Percentiles rank a stretch among this genome's conserved stretches.
These are phyloP conservation scores for Lactarius evosmus DNA, from an alignment of 768 basidiomycete species.

Conservation along the genomic window DNA sequence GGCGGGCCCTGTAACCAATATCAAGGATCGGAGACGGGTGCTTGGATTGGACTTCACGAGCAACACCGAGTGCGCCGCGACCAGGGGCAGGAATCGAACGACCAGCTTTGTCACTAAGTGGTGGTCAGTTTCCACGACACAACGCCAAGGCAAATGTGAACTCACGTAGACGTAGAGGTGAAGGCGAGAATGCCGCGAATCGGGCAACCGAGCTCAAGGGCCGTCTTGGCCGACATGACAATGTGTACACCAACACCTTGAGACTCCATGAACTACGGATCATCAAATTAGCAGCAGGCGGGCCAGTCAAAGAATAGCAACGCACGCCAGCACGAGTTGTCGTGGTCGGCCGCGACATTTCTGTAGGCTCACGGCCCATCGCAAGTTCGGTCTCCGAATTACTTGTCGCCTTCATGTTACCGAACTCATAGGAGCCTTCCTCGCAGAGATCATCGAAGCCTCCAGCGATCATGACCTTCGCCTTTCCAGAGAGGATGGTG, in stretches of 20 bases:
- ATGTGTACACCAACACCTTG: constrained; percentile 97
- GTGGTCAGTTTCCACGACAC: constrained; percentile 7
- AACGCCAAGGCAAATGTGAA: constrained; percentile 23
- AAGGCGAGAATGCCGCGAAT: constrained; percentile 93
- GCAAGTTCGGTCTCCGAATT: constrained; percentile 97
- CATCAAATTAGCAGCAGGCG: constrained; percentile 9
- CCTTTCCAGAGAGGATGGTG: constrained; percentile 90
- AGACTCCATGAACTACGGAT: constrained; percentile 84
- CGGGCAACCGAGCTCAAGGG: constrained; percentile 88
- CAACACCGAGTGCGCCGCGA: constrained; percentile 85
- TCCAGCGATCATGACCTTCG: constrained; percentile 98
- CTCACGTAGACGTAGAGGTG: constrained; percentile 94
- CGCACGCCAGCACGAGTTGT: constrained; percentile 90
- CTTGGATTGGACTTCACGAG: constrained; percentile 77
- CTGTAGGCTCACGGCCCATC: constrained; percentile 98
- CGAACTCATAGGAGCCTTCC: constrained; percentile 98
- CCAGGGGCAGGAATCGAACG: constrained; percentile 98
- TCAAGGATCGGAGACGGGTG: constrained; percentile 78
- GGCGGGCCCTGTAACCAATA: constrained; percentile 85
- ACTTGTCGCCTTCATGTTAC: constrained; percentile 99
- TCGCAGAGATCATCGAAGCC: constrained; percentile 98
- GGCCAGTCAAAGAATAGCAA: constrained; percentile 24
- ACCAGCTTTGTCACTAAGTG: constrained; percentile 88
- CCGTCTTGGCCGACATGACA: constrained; percentile 95
- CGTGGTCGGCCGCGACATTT: constrained; percentile 97